phyloP scores from a whole-genome alignment of 164 flowering plant genomes.

The Warburgia ugandensis region DNA sequence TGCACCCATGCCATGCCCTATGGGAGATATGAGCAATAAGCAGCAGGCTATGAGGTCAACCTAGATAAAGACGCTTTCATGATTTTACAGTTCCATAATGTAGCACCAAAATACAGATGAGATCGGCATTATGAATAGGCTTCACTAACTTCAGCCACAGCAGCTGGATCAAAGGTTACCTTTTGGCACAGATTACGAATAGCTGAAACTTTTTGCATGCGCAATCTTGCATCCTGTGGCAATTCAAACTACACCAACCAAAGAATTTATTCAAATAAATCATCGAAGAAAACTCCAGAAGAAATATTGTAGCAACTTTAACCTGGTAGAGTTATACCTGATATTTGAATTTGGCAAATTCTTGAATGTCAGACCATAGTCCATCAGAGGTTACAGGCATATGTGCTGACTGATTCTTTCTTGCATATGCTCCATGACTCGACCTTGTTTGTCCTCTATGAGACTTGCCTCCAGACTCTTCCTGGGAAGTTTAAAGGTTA shows the following conservation, averaged over 20 bases:
- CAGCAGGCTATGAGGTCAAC: too few relatives aligned
- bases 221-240: conserved; percentile 61
- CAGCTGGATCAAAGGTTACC: conserved; percentile 60
- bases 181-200: conserved; percentile 89
- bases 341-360: conserved; percentile 79
- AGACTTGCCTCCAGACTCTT: conserved; percentile 40
- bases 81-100: too few relatives aligned
- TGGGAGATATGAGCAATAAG: too few relatives aligned
- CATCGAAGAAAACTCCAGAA: background rate
- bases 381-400: conserved; percentile 46
- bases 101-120: too few relatives aligned
- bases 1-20: too few relatives aligned
- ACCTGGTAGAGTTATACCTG: too few relatives aligned
- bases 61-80: too few relatives aligned
- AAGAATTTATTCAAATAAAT: conserved; percentile 5
- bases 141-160: too few relatives aligned
- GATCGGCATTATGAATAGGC: too few relatives aligned
- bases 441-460: conserved; percentile 41
- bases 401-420: conserved; percentile 43
- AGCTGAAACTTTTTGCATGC: conserved; percentile 67
- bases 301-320: too few relatives aligned
- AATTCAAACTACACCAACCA: conserved; percentile 58
- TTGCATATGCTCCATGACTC: conserved; percentile 36
- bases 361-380: conserved; percentile 81
- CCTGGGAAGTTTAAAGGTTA: background rate